phyloP scores from a whole-genome alignment of 495 filamentous ascomycete genomes.

The Neurospora terricola region DNA sequence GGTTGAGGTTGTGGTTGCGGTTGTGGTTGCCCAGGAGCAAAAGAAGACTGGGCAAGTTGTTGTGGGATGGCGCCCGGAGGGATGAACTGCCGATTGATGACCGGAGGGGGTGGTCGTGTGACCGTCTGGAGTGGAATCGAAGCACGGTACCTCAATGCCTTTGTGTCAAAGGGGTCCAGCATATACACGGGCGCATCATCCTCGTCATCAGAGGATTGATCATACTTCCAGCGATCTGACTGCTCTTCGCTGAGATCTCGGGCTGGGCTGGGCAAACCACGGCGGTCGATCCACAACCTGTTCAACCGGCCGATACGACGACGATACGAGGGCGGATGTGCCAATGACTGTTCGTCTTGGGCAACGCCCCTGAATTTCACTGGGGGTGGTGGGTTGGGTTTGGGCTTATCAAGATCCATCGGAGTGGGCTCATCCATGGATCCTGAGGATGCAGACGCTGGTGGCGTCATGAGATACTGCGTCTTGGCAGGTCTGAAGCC shows the following conservation, averaged over 20 bases:
- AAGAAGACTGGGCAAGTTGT: background rate
- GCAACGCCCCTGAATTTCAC: conserved; percentile 27
- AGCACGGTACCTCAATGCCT: conserved; percentile 62
- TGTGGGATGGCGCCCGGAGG: background rate
- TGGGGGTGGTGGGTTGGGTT: conserved; percentile 10
- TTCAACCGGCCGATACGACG: conserved; percentile 70
- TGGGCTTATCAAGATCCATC: conserved; percentile 28
- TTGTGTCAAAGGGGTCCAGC: conserved; percentile 59
- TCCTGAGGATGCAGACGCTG: conserved; percentile 64
- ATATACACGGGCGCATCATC: conserved; percentile 49
- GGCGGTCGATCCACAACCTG: conserved; percentile 73
- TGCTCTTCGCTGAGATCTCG: conserved; percentile 41
- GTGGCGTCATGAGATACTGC: conserved; percentile 77
- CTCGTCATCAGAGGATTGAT: conserved; percentile 63
- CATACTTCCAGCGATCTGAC: conserved; percentile 74
- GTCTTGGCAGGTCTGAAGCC: conserved; percentile 65
- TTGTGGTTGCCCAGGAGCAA: conserved; percentile 2
- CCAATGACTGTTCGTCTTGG: conserved; percentile 30
- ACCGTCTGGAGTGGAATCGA: conserved; percentile 46
- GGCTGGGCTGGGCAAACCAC: conserved; percentile 43
- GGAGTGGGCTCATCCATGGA: conserved; percentile 36
- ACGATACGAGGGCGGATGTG: conserved; percentile 59
- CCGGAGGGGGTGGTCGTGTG: background rate
- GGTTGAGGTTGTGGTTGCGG: conserved; percentile 14
- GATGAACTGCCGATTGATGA: background rate